A percentile compares a stretch with the other conserved stretches of the same genome.
These are phyloP conservation scores for Ilyonectria destructans DNA, from an alignment of 2,329 filamentous ascomycete species.

Conservation along the genomic window DNA sequence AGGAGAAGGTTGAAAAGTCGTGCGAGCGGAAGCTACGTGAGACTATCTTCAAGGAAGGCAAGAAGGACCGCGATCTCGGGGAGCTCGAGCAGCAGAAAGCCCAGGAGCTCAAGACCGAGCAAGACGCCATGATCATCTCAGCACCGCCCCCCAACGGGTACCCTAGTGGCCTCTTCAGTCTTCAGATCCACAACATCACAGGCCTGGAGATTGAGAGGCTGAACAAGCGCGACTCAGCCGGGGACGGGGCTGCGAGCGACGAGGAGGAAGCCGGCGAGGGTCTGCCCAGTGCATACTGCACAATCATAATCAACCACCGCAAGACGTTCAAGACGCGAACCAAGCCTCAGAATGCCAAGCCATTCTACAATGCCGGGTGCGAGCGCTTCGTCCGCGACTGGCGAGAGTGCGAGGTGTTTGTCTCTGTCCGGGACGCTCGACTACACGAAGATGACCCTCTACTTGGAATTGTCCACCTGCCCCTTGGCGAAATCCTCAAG, in stretches of 20 bases:
- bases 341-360: constrained; percentile 84
- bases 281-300: constrained; percentile 81
- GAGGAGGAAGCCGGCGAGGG: constrained; percentile 76
- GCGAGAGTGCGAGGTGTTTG: constrained; percentile 76
- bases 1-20: constrained; percentile 68
- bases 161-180: constrained; percentile 77
- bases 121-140: constrained; percentile 78
- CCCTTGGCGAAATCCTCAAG: constrained; percentile 74
- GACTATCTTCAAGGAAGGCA: constrained; percentile 63
- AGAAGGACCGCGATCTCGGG: constrained; percentile 67
- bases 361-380: constrained; percentile 84
- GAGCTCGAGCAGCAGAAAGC: constrained; percentile 79
- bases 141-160: constrained; percentile 75
- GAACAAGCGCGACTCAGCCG: constrained; percentile 68
- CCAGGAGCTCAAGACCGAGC: constrained; percentile 75
- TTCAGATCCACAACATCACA: constrained; percentile 82
- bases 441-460: constrained; percentile 80
- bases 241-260: constrained; percentile 64
- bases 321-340: constrained; percentile 80
- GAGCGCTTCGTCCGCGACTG: constrained; percentile 82
- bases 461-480: constrained; percentile 80
- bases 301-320: constrained; percentile 81
- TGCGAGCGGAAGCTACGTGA: constrained; percentile 78
- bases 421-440: constrained; percentile 78
- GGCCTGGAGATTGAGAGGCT: constrained; percentile 75